Evolutionary conservation across 1,284 basidiomycete species (phyloP).

Genomic region (Leccinum subrobustum): DNA sequence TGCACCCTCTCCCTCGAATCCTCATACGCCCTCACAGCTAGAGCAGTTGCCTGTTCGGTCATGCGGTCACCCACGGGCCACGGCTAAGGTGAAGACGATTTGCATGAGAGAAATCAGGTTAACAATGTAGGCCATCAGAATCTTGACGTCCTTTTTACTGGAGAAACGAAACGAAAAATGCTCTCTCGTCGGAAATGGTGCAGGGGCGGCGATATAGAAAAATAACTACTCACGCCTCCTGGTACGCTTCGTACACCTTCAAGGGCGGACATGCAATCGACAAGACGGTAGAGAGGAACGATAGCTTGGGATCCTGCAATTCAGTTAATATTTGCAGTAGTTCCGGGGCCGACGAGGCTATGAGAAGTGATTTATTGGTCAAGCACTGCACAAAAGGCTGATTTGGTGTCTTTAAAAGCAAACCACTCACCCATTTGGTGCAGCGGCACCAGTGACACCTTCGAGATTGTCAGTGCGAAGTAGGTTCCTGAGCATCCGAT

Average conservation of each 20-base stretch:
- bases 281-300: background rate
- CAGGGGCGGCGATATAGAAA: background rate
- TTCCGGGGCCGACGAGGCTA: conserved; percentile 2
- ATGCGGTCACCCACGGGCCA: background rate
- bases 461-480: conserved; percentile 7
- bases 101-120: conserved; percentile 27
- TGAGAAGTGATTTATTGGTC: background rate
- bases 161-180: background rate
- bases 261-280: conserved; percentile 9
- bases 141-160: conserved; percentile 3
- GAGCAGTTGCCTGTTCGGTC: background rate
- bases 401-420: background rate
- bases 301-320: background rate
- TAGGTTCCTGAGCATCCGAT: conserved; percentile 10
- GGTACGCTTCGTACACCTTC: conserved; percentile 3
- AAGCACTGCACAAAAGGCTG: background rate
- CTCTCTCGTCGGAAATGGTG: background rate
- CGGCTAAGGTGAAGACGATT: conserved; percentile 9
- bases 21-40: conserved; percentile 2
- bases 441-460: conserved; percentile 8
- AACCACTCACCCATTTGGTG: conserved; percentile 2
- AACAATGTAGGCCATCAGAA: conserved; percentile 18
- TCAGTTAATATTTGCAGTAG: too few species aligned
- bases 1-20: background rate
- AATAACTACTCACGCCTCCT: conserved; percentile 9